A percentile compares a stretch with the other conserved stretches of the same genome.
These are phyloP conservation scores for Inosperma sp. DNA, from an alignment of 768 basidiomycete genomes.

Conservation along the genomic window DNA sequence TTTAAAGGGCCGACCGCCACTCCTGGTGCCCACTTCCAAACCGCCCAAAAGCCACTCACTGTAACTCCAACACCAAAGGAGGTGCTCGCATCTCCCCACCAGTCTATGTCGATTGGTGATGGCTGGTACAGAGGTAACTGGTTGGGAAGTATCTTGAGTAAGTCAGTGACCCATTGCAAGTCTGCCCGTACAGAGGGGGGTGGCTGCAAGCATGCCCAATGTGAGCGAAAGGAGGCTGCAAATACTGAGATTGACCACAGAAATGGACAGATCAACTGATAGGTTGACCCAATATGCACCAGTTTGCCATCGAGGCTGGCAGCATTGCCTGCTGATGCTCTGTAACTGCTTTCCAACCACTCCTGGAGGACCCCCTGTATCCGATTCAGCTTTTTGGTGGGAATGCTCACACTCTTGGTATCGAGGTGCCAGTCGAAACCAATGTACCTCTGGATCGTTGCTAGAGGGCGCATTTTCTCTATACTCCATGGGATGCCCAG, in stretches of 20 bases:
- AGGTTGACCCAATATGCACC: conserved; percentile 31
- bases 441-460: conserved; percentile 9
- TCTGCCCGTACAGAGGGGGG: conserved; percentile 18
- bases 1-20: conserved; percentile 15
- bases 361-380: neutral
- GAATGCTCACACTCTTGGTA: conserved; percentile 12
- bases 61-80: conserved; percentile 38
- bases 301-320: conserved; percentile 32
- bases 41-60: conserved; percentile 26
- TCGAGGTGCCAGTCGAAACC: conserved; percentile 18
- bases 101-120: conserved; percentile 12
- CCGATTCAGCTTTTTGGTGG: conserved; percentile 19
- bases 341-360: conserved; percentile 18
- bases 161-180: conserved; percentile 29
- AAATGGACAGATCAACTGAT: conserved; percentile 24
- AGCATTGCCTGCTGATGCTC: conserved; percentile 14
- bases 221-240: conserved; percentile 17
- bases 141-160: conserved; percentile 6
- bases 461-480: conserved; percentile 8
- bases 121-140: conserved; percentile 14
- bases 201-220: conserved; percentile 6
- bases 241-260: conserved; percentile 28
- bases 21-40: conserved; percentile 19
- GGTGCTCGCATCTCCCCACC: conserved; percentile 37
- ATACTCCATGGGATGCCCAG: conserved; percentile 17